These are phyloP conservation scores for Rhodotorula sp. DNA, from an alignment of 1,284 basidiomycete genomes.

Conservation along the genomic window DNA sequence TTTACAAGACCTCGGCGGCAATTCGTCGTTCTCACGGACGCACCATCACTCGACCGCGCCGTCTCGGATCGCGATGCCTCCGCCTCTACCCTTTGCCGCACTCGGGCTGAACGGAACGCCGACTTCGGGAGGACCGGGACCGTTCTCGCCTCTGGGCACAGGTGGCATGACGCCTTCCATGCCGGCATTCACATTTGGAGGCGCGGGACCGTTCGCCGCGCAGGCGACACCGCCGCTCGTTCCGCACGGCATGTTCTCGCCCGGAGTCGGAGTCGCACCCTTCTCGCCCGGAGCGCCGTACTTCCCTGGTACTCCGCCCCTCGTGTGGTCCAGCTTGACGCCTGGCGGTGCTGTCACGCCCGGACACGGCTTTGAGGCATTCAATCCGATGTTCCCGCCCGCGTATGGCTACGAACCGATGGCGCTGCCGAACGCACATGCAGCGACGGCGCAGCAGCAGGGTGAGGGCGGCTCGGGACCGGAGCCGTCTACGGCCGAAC, in stretches of 20 bases:
- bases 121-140: slow-evolving; percentile 12
- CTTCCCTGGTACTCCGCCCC: slow-evolving; percentile 10
- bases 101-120: not conserved
- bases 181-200: slow-evolving; percentile 51
- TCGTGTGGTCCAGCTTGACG: not conserved
- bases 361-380: slow-evolving; percentile 15
- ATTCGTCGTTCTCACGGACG: slow-evolving; percentile 4
- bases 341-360: slow-evolving; percentile 15
- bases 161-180: slow-evolving; percentile 50
- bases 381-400: slow-evolving; percentile 34
- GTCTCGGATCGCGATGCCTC: slow-evolving; percentile 38
- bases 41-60: slow-evolving; percentile 19
- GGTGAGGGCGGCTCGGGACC: not conserved
- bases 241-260: slow-evolving; percentile 48
- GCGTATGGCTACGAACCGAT: not conserved
- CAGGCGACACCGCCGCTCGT: slow-evolving; percentile 50
- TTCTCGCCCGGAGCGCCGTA: slow-evolving; percentile 43
- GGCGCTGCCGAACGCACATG: not conserved
- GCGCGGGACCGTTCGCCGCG: slow-evolving; percentile 43
- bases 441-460: not conserved
- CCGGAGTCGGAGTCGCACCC: slow-evolving; percentile 42
- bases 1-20: not conserved
- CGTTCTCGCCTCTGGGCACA: slow-evolving; percentile 27
- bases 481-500: too few relatives aligned
- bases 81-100: slow-evolving; percentile 42